These are phyloP conservation scores for Talaromyces sp. DNA, from an alignment of 2,329 filamentous ascomycete genomes.

Conservation along the genomic window DNA sequence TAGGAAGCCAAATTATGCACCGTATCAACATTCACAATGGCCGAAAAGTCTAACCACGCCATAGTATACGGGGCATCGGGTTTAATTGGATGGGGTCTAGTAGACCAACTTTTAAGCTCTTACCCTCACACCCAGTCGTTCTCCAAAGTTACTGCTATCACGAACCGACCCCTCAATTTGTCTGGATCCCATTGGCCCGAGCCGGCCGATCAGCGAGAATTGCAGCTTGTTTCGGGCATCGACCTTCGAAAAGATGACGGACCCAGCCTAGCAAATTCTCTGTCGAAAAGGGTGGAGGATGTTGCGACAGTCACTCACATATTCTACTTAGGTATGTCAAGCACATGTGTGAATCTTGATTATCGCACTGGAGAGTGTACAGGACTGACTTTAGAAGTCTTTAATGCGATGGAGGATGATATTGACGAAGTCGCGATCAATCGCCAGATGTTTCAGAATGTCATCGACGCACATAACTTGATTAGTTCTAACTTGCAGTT, in stretches of 20 bases:
- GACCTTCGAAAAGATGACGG: conserved; percentile 17
- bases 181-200: conserved; percentile 39
- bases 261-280: conserved; percentile 19
- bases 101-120: conserved; percentile 40
- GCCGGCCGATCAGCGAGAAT: conserved; percentile 18
- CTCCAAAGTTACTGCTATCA: conserved; percentile 43
- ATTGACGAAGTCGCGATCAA: conserved; percentile 37
- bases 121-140: conserved; percentile 40
- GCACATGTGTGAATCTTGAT: neutral
- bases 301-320: conserved; percentile 44
- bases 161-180: conserved; percentile 41
- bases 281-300: conserved; percentile 39
- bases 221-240: conserved; percentile 38
- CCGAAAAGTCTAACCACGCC: conserved; percentile 29
- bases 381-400: conserved; percentile 12
- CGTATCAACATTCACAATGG: neutral
- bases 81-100: conserved; percentile 45
- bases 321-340: conserved; percentile 43
- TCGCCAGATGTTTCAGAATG: conserved; percentile 37
- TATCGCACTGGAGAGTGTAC: neutral
- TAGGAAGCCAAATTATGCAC: too few species aligned
- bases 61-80: conserved; percentile 48
- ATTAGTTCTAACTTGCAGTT: conserved; percentile 34
- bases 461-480: conserved; percentile 36
- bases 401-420: conserved; percentile 24